These are phyloP conservation scores for Ballota nigra DNA, from an alignment of 257 asterid species.

Conservation along the genomic window DNA sequence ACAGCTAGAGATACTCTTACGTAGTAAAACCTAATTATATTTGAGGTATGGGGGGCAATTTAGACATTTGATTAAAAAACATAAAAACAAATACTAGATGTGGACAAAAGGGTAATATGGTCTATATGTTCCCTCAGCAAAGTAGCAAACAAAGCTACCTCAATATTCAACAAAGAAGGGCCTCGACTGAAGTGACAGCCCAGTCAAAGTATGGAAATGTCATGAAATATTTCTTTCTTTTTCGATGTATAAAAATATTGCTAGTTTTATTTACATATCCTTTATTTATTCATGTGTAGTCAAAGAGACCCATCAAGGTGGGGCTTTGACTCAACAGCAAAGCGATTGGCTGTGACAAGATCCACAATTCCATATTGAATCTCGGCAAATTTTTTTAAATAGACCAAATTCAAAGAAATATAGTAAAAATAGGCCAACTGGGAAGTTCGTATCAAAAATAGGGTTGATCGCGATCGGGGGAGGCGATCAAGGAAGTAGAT, in stretches of 20 bases:
- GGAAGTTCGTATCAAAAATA: too few species aligned
- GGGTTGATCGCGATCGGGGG: too few species aligned
- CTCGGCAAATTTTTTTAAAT: not conserved
- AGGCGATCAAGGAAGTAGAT: too few species aligned
- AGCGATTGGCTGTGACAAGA: slow-evolving; percentile 13
- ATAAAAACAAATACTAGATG: not conserved
- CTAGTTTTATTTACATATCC: not conserved
- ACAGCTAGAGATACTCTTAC: too few species aligned
- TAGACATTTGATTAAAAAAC: not conserved
- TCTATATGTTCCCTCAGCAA: slow-evolving; percentile 6
- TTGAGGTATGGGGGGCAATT: not conserved
- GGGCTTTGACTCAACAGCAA: slow-evolving; percentile 35
- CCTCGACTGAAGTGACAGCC: slow-evolving; percentile 52
- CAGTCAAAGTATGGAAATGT: slow-evolving; percentile 51
- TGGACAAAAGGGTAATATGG: slow-evolving; percentile 21
- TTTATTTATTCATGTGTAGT: slow-evolving; percentile 19
- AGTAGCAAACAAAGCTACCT: slow-evolving; percentile 9
- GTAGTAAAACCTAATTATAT: not conserved
- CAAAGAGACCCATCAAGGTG: slow-evolving; percentile 34
- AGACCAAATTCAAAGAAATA: too few species aligned
- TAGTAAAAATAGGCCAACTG: too few species aligned
- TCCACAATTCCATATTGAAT: not conserved
- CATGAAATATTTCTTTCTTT: slow-evolving; percentile 1
- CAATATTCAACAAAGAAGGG: slow-evolving; percentile 55
- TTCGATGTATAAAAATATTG: not conserved